Evolutionary conservation across 129 eudicot genomes (phyloP), one percentile per base, ranked within the genome.

Genomic region (Sambucus nigra): DNA sequence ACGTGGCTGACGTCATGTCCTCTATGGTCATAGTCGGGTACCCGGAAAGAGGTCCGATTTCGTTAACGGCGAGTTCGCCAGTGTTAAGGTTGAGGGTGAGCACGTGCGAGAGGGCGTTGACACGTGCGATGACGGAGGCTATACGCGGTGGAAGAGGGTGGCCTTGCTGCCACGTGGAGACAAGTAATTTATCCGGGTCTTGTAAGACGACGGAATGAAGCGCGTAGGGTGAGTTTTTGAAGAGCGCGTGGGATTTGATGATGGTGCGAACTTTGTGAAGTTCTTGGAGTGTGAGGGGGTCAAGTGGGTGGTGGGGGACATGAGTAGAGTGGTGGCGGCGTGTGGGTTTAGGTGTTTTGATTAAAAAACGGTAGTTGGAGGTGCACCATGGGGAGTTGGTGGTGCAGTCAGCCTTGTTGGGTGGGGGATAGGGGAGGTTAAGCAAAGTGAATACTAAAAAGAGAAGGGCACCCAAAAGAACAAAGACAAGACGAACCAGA

Each of bases 221-320:
- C 1, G 91, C 80, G 59, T 77, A 71, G 29, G 55, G 60, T 19
- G 63, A n/a, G 53, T 65, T 70, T 5, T 3, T 28, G 58, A 91
- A 81, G 4, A 71, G 82, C 31, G 71, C 35, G 46, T 85, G 72
- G 57, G 81, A 69, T 8, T 63, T 55, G 21, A 91, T 40, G 59
- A 72, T 70, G 29, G 65, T 14, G 5, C 69, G 69, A 27, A 82
- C 69, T 27, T 55, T 63, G 67, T 77, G 74, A 41, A 91, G 57
- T 54, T 91, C 99, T 12, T 55, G 53, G 53, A 91, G 58, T 49
- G 99, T 86, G 47, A 91, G 78, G 18, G 99, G 95, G 73, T 91
- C 99, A 2, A 86, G 87, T 0, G 99, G 99, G 82, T 86, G 99
- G 70, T 29, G 94, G 41, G 96, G 94, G 29, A 67, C 72, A 74